A percentile compares a stretch with the other conserved stretches of the same genome.
These are phyloP conservation scores for Aspergillus felis DNA, from an alignment of 2,329 filamentous ascomycete genomes.

Conservation along the genomic window DNA sequence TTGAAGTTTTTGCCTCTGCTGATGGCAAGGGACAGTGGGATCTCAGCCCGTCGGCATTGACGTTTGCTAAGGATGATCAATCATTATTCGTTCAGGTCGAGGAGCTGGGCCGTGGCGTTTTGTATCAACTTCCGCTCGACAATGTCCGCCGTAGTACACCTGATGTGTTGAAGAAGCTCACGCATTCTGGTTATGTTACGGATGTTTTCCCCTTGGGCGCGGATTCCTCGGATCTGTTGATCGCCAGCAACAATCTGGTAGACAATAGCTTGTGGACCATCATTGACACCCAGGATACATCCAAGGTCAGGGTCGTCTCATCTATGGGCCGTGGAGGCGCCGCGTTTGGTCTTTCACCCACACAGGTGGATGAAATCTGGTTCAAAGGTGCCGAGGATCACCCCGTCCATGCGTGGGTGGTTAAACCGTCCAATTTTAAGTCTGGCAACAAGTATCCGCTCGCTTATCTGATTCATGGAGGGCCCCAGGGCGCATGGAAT, in stretches of 20 bases:
- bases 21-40: slow-evolving; percentile 41
- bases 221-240: slow-evolving; percentile 35
- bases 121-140: slow-evolving; percentile 39
- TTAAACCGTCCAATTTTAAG: slow-evolving; percentile 46
- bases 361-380: slow-evolving; percentile 45
- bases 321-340: slow-evolving; percentile 35
- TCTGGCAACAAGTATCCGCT: slow-evolving; percentile 49
- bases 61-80: slow-evolving; percentile 41
- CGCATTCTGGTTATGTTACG: slow-evolving; percentile 39
- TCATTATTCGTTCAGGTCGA: slow-evolving; percentile 40
- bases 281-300: slow-evolving; percentile 32
- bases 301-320: slow-evolving; percentile 32
- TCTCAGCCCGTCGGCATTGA: slow-evolving; percentile 39
- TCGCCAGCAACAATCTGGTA: slow-evolving; percentile 42
- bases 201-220: slow-evolving; percentile 34
- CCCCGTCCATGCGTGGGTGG: slow-evolving; percentile 44
- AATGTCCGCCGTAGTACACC: slow-evolving; percentile 27
- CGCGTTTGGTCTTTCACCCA: slow-evolving; percentile 38
- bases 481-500: slow-evolving; percentile 50
- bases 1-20: slow-evolving; percentile 35
- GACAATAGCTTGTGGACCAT: slow-evolving; percentile 44
- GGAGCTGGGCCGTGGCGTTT: slow-evolving; percentile 38
- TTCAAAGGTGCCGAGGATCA: slow-evolving; percentile 43
- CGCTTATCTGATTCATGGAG: slow-evolving; percentile 53
- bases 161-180: slow-evolving; percentile 34